Evolutionary conservation across 345 rosid genomes (phyloP), one percentile per base, ranked within the genome.

Genomic region (Barbarea vulgaris): DNA sequence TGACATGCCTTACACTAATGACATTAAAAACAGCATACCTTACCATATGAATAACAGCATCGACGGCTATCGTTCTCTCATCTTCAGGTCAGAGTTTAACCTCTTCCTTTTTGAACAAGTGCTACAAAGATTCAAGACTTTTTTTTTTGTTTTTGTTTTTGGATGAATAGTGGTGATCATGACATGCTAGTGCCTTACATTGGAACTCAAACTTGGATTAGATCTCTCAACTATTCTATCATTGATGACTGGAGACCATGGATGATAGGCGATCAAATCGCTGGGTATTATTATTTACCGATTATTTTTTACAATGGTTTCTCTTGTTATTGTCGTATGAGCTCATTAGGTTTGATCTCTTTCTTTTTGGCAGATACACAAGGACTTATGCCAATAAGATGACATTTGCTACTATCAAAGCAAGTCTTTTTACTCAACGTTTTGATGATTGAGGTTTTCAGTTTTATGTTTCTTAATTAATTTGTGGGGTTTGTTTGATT

Each of bases 401-500:
- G 97, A 83, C 94, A 53, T 93, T 77, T 67, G 94, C 93, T 5
- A 93, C 94, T 6, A 76, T 90, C 1, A 93, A 88, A 87, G 97
- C 69, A 74, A 72, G 80, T 27, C 18, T 5, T 65, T 50, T 31
- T 12, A 2, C 47, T 68, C 19, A 22, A 33, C 24, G 12, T 77
- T 71, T 47, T 31, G n/a, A 6, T 31, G n/a, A 6, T 33, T 13
- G 24, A 6, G 9, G 17, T 61, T 60, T 48, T 36, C 1, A 9
- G 63, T 7, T 7, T 59, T 78, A 52, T 64, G 59, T 60, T 37
- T 52, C 9, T 28, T 19, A 9, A 19, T 30, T 58, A 24, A 48
- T 1, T 15, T 28, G 36, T n/a, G 36, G 75, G 14, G 39, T 41
- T 41, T 14, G 17, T 41, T 67, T 59, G 34, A 7, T 24, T 58